Evolutionary conservation across 441 rosid species (phyloP).

Genomic region (Populus hybrid): DNA sequence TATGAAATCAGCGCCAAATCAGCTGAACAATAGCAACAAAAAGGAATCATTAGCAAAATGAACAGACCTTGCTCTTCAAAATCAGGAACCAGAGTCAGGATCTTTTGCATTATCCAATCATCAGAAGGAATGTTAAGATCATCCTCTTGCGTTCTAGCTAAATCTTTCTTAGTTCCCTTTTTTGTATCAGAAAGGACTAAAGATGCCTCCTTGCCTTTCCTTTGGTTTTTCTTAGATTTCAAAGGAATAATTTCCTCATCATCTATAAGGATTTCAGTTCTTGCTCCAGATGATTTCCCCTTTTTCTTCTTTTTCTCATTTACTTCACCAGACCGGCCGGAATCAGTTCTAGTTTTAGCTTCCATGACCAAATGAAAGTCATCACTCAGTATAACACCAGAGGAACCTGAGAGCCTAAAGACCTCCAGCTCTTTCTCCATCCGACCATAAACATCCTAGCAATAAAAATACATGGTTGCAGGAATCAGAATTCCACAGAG

Average conservation of each 20-base stretch:
- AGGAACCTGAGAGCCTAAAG: conserved; percentile 50
- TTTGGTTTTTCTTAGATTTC: conserved; percentile 86
- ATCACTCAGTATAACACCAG: conserved; percentile 29
- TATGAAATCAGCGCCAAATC: conserved; percentile 3
- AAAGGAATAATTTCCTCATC: conserved; percentile 56
- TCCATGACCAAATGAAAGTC: conserved; percentile 37
- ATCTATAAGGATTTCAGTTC: conserved; percentile 56
- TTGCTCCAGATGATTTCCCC: conserved; percentile 65
- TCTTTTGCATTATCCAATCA: conserved; percentile 74
- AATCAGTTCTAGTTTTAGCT: conserved; percentile 42
- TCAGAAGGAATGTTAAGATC: conserved; percentile 61
- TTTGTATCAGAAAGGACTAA: conserved; percentile 51
- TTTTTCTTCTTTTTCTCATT: conserved; percentile 70
- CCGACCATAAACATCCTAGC: conserved; percentile 68
- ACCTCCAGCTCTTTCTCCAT: conserved; percentile 76
- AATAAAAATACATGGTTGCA: conserved; percentile 23
- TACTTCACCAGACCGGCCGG: conserved; percentile 45
- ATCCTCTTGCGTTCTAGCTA: conserved; percentile 50
- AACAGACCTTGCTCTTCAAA: conserved; percentile 81
- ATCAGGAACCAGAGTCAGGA: conserved; percentile 55
- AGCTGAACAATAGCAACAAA: conserved; percentile 16
- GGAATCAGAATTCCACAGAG: conserved; percentile 20
- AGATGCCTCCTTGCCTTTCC: conserved; percentile 69
- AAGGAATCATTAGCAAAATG: conserved; percentile 4
- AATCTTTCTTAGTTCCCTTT: conserved; percentile 66